A percentile compares a stretch with the other conserved stretches of the same genome.
These are phyloP conservation scores for Rehmannia glutinosa DNA, from an alignment of 257 asterid genomes.

Conservation along the genomic window DNA sequence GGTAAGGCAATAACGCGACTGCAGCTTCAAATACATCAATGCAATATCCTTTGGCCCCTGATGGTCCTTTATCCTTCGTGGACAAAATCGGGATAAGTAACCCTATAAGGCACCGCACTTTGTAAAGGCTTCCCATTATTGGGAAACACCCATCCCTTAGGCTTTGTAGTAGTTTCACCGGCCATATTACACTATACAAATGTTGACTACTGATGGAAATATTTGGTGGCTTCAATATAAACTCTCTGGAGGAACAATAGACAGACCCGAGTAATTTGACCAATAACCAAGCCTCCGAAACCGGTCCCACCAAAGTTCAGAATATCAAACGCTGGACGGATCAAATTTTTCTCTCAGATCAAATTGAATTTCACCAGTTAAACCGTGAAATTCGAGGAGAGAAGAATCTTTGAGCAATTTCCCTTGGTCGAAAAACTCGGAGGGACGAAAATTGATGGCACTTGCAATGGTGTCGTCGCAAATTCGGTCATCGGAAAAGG, in stretches of 20 bases:
- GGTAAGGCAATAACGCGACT: conserved; percentile 48
- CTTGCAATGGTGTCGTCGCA: conserved; percentile 22
- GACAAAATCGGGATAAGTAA: conserved; percentile 45
- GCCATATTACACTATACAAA: conserved; percentile 58
- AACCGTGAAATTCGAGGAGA: conserved; percentile 46
- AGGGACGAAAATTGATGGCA: conserved; percentile 48
- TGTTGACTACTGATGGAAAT: conserved; percentile 36
- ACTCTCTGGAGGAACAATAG: conserved; percentile 44
- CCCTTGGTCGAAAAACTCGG: conserved; percentile 56
- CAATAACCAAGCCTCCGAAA: conserved; percentile 60
- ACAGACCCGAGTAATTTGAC: conserved; percentile 63
- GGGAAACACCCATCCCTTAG: conserved; percentile 89
- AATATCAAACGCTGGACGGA: conserved; percentile 59
- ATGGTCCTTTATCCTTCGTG: conserved; percentile 51
- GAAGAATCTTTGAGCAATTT: conserved; percentile 46
- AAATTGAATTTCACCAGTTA: conserved; percentile 52
- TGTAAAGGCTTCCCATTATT: conserved; percentile 59
- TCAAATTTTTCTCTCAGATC: conserved; percentile 47
- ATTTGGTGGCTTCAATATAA: conserved; percentile 39
- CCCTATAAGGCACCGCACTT: conserved; percentile 66
- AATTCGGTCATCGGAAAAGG: conserved; percentile 47
- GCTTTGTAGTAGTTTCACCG: conserved; percentile 44
- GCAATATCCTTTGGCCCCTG: conserved; percentile 62
- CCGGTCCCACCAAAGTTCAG: conserved; percentile 50
- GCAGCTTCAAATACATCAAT: conserved; percentile 91